Conservation (phyloP, 1,284 basidiomycete species). For the Tetrapyrgos nigripes region DNA sequence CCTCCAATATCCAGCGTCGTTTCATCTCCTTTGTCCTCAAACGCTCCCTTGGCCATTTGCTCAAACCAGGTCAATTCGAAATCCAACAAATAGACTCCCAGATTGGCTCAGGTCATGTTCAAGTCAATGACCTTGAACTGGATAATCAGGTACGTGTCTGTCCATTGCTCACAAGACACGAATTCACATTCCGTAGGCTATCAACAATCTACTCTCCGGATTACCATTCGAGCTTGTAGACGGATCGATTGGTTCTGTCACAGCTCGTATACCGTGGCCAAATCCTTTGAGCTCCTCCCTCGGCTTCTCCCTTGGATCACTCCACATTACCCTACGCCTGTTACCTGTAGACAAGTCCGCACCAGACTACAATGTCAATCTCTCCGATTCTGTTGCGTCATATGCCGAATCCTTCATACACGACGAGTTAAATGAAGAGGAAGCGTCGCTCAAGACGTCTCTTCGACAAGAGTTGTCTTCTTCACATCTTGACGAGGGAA, state of each 20-base stretch:
- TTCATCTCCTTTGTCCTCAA: slow-evolving; percentile 92
- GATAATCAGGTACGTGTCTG: slow-evolving; percentile 68
- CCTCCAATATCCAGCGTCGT: slow-evolving; percentile 85
- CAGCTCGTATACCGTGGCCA: slow-evolving; percentile 79
- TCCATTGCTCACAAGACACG: neutral
- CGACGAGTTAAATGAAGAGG: slow-evolving; percentile 80
- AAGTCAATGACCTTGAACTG: slow-evolving; percentile 85
- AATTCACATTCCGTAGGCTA: slow-evolving; percentile 62
- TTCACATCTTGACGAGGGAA: slow-evolving; percentile 38
- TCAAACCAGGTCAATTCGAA: slow-evolving; percentile 90
- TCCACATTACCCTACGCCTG: slow-evolving; percentile 68
- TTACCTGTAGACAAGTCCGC: slow-evolving; percentile 34
- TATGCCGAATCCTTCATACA: slow-evolving; percentile 88
- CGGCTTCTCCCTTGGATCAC: slow-evolving; percentile 68
- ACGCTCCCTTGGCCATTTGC: slow-evolving; percentile 83
- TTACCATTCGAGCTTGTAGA: slow-evolving; percentile 75
- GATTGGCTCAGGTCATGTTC: slow-evolving; percentile 87
- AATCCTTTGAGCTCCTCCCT: slow-evolving; percentile 76
- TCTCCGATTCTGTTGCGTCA: slow-evolving; percentile 80
- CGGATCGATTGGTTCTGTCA: slow-evolving; percentile 77
- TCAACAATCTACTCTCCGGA: slow-evolving; percentile 74
- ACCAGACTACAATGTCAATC: slow-evolving; percentile 43
- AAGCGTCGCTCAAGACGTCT: slow-evolving; percentile 74
- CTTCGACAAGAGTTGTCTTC: slow-evolving; percentile 53
- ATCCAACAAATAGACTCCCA: slow-evolving; percentile 90